Evolutionary conservation across 768 basidiomycete species (phyloP).

Genomic region (Tricholoma bakamatsutake): DNA sequence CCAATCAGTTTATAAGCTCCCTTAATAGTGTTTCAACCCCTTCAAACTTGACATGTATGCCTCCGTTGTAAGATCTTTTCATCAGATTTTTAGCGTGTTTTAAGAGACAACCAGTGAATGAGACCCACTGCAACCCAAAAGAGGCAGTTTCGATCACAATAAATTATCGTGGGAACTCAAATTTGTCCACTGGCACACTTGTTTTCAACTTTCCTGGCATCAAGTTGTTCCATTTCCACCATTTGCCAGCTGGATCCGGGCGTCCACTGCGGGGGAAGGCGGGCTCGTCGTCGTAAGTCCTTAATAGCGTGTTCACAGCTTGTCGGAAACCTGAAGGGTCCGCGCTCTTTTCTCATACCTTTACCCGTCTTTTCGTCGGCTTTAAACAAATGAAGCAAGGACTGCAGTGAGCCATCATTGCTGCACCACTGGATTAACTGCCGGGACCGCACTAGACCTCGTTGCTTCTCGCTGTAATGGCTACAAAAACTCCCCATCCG

Average conservation of each 20-base stretch:
- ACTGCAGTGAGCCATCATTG: background rate
- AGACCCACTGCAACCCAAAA: background rate
- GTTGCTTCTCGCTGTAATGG: conserved; percentile 4
- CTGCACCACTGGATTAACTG: background rate
- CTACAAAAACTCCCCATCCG: conserved; percentile 7
- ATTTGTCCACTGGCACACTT: background rate
- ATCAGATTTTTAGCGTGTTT: background rate
- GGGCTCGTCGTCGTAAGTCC: background rate
- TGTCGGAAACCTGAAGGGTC: background rate
- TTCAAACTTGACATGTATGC: background rate
- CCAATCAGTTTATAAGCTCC: background rate
- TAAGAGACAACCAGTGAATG: too few relatives aligned
- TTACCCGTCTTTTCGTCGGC: background rate
- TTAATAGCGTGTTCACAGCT: background rate
- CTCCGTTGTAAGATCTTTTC: background rate
- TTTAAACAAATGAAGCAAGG: background rate
- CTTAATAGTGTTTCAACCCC: background rate
- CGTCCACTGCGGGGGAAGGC: background rate
- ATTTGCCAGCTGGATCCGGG: background rate
- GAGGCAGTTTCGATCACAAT: background rate
- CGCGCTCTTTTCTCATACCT: background rate
- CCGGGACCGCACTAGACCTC: background rate
- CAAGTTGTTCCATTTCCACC: background rate
- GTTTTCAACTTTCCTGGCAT: background rate
- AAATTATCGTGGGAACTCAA: background rate